phyloP scores from a whole-genome alignment of 129 eudicot genomes.

The Escallonia herrerae region DNA sequence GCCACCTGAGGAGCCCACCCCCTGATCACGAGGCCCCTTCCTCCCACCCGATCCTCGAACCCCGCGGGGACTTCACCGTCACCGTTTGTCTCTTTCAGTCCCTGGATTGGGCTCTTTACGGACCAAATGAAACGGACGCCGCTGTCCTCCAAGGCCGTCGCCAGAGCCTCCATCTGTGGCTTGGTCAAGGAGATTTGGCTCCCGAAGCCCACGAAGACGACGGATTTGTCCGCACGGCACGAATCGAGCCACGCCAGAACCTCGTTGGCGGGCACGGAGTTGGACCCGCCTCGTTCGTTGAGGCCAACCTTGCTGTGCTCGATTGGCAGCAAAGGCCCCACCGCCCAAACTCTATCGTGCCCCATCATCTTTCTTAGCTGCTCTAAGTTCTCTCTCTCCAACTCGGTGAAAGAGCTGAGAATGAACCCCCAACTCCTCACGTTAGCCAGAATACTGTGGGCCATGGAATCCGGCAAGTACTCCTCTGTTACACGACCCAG shows the following conservation, averaged over 20 bases:
- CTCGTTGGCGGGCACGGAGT: neutral
- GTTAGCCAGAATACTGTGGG: neutral
- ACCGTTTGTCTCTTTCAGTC: neutral
- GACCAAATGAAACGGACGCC: conserved; percentile 1
- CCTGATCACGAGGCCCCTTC: conserved; percentile 2
- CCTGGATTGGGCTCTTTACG: neutral
- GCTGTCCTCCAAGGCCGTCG: neutral
- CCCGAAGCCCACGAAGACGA: conserved; percentile 6
- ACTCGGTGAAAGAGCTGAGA: neutral
- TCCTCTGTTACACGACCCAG: too few species aligned
- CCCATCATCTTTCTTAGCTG: neutral
- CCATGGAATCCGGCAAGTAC: too few species aligned
- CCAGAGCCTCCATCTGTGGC: conserved; percentile 10
- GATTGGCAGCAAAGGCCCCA: neutral
- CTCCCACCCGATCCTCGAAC: neutral
- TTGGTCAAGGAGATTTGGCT: conserved; percentile 4
- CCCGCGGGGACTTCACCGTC: neutral
- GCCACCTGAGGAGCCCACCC: conserved; percentile 23
- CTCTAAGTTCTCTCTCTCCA: neutral
- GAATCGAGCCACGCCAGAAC: neutral
- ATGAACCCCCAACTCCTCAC: neutral
- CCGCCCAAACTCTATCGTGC: neutral
- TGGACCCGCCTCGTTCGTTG: neutral
- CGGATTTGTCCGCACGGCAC: neutral
- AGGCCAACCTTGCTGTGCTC: neutral